Evolutionary conservation across 305 asterid species (phyloP), one percentile per base, ranked within the genome.

Genomic region (Fraxinus greggii): DNA sequence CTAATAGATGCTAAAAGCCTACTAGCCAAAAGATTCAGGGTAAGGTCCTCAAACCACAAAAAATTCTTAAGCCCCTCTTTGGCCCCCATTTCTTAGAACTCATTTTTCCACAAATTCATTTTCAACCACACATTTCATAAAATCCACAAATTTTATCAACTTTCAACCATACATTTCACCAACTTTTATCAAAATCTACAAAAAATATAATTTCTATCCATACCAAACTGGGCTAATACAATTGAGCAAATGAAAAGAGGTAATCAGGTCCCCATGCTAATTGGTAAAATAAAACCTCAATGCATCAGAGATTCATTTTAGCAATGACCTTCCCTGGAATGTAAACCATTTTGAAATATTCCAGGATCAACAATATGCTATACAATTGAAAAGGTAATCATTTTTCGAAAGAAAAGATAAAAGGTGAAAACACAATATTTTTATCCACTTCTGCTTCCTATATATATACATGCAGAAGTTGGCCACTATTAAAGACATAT

Each of bases 401-500:
- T 63, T 79, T 75, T 79, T 35, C 32, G 13, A 45, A 51, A 26
- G 19, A 76, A 40, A 72, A 23, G 24, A 59, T 67, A 40, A 33
- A 33, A n/a, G 15, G 23, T 76, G 38, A 70, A 78, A 40, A 81
- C 31, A 61, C 23, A 23, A 70, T 67, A 26, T 21, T 45, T 75
- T 45, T 40, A 79, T 54, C 83, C 72, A 65, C 65, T 31, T 28
- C 36, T 5, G 59, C 40, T 59, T 38, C 77, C 78, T 74, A 35
- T 40, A 35, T 61, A 75, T 26, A 67, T 69, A 75, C 74, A 24
- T 67, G 36, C 59, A 19, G 28, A 38, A 21, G 56, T 40, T 51
- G 33, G 8, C 73, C 48, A 26, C 33, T 13, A 12, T 70, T 82
- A 61, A 76, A 72, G 23, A 67, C 19, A 4, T 28, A 65, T 24